These are phyloP conservation scores for Diutina pseudorugosa DNA, from an alignment of 1,139 yeast genomes.

Conservation along the genomic window DNA sequence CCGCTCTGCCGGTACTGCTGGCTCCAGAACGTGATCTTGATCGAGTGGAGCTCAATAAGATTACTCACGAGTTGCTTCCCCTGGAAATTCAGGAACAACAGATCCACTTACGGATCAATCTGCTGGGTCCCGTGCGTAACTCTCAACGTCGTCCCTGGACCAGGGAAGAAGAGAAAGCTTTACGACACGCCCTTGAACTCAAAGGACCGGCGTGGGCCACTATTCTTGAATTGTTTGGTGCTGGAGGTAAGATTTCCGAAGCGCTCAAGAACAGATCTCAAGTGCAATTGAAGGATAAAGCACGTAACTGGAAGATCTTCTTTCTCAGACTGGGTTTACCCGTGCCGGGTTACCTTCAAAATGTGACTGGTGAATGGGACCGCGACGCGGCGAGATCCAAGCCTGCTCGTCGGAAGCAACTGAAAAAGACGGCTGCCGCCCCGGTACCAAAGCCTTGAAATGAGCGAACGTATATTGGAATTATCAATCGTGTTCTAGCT, in stretches of 20 bases:
- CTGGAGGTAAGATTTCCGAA: conserved; percentile 82
- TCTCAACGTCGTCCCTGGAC: conserved; percentile 69
- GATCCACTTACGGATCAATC: conserved; percentile 25
- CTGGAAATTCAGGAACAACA: conserved; percentile 38
- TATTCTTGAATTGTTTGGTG: conserved; percentile 77
- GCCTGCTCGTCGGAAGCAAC: conserved; percentile 14
- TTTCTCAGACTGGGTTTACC: conserved; percentile 60
- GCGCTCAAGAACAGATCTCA: conserved; percentile 77
- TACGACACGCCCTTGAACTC: conserved; percentile 66
- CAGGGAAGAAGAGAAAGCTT: conserved; percentile 75
- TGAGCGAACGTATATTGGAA: no score
- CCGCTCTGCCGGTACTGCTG: neutral
- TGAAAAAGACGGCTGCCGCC: conserved; percentile 30
- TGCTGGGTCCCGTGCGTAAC: conserved; percentile 10
- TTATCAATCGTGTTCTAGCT: no score
- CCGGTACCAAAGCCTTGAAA: conserved; percentile 15
- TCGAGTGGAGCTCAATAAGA: neutral
- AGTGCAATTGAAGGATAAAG: conserved; percentile 89
- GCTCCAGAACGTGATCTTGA: neutral
- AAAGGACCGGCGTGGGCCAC: conserved; percentile 93
- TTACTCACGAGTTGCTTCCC: conserved; percentile 15
- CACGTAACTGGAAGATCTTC: conserved; percentile 86
- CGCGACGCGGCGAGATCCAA: conserved; percentile 28
- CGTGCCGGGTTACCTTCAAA: conserved; percentile 64
- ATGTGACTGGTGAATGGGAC: conserved; percentile 81